These are phyloP conservation scores for Xylariomycetidae sp. DNA, from an alignment of 2,329 filamentous ascomycete genomes.

Conservation along the genomic window DNA sequence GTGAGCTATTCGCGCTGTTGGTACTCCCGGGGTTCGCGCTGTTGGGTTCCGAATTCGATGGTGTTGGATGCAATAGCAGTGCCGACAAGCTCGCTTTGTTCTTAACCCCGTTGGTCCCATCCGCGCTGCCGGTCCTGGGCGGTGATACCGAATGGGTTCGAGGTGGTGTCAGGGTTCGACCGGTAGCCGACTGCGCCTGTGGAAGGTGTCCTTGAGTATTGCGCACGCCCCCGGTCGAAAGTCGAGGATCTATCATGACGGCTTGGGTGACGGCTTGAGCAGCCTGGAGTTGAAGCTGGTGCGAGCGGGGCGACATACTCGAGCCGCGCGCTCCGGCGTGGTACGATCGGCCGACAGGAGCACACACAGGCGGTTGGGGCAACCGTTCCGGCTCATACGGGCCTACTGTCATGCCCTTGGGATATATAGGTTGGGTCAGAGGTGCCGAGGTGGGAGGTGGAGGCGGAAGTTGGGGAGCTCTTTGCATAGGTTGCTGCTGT, in stretches of 20 bases:
- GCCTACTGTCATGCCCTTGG: constrained; percentile 10
- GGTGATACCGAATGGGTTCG: constrained; percentile 47
- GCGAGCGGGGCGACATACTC: constrained; percentile 35
- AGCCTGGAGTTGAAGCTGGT: constrained; percentile 40
- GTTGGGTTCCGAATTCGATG: constrained; percentile 40
- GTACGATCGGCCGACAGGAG: constrained; percentile 13
- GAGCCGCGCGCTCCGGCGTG: constrained; percentile 25
- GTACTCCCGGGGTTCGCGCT: constrained; percentile 38
- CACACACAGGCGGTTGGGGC: constrained; percentile 12
- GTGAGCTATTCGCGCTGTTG: constrained; percentile 44
- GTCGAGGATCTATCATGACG: constrained; percentile 34
- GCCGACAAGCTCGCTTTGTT: constrained; percentile 45
- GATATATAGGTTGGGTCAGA: constrained; percentile 15
- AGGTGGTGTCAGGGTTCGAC: constrained; percentile 36
- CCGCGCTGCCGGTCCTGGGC: constrained; percentile 36
- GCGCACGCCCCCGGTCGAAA: constrained; percentile 28
- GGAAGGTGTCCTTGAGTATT: constrained; percentile 41
- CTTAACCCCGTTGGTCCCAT: constrained; percentile 16
- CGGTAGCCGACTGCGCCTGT: constrained; percentile 26
- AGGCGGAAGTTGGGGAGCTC: constrained; percentile 12
- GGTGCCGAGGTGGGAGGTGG: constrained; percentile 13
- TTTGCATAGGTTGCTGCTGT: constrained; percentile 15
- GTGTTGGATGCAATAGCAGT: constrained; percentile 46
- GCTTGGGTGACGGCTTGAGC: constrained; percentile 32
- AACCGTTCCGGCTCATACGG: constrained; percentile 20